Conservation (phyloP, 768 basidiomycete genomes). For the Pleurotus cornucopiae region DNA sequence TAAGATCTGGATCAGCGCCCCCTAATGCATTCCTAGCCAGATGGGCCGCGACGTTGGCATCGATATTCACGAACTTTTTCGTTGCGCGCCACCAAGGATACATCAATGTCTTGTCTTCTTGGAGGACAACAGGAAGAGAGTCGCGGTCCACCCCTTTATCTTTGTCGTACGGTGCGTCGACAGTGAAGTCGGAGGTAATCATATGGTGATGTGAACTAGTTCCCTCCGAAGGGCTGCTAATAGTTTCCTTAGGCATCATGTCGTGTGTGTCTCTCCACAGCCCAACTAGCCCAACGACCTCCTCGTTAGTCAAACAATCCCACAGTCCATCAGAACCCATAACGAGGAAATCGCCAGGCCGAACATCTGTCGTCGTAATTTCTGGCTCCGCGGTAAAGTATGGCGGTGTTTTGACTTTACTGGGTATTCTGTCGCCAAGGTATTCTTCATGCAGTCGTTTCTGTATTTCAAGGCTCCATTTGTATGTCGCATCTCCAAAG, state of each 20-base stretch:
- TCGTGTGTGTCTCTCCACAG: conserved; percentile 20
- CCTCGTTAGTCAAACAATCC: conserved; percentile 49
- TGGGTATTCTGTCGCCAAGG: conserved; percentile 27
- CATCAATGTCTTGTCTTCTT: conserved; percentile 27
- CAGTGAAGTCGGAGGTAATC: not conserved
- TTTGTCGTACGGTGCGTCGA: not conserved
- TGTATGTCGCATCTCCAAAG: conserved; percentile 42
- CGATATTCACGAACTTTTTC: conserved; percentile 36
- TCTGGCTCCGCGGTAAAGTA: conserved; percentile 56
- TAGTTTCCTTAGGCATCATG: not conserved
- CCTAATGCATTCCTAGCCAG: conserved; percentile 51
- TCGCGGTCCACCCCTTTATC: conserved; percentile 11
- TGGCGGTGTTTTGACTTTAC: conserved; percentile 41
- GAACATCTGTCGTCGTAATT: conserved; percentile 35
- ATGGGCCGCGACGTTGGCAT: conserved; percentile 44
- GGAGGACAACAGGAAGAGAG: conserved; percentile 26
- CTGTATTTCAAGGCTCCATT: conserved; percentile 39
- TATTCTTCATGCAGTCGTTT: conserved; percentile 24
- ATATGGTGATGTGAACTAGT: not conserved
- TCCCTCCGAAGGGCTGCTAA: not conserved
- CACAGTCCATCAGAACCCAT: conserved; percentile 54
- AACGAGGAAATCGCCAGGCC: conserved; percentile 52
- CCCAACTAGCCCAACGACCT: conserved; percentile 49
- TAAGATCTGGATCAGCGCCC: conserved; percentile 41
- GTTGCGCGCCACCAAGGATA: conserved; percentile 30